Percentiles rank a stretch among this genome's conserved stretches.
Evolutionary conservation across 352 stramenopile genomes (phyloP).

Genomic region (Thraustochytrium sp.): DNA sequence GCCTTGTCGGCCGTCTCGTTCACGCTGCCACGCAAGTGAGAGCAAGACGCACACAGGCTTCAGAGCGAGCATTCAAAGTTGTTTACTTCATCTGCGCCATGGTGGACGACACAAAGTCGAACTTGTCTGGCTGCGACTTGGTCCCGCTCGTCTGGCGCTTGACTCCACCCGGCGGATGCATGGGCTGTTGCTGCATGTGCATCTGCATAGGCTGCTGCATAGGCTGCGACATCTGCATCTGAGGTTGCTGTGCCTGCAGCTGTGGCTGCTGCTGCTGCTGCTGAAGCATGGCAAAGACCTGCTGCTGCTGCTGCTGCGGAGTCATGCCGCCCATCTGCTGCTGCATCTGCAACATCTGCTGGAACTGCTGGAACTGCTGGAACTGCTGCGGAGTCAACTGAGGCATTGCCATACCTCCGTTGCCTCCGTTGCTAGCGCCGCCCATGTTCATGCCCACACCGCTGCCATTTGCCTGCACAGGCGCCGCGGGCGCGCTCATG

Average conservation of each 20-base stretch:
- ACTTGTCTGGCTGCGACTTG: constrained; percentile 35
- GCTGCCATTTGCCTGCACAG: not conserved
- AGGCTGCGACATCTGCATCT: not conserved
- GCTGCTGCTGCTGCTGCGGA: constrained; percentile 6
- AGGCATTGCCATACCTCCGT: not conserved
- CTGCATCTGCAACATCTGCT: not conserved
- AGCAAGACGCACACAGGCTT: too few species aligned
- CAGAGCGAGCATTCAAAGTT: not conserved
- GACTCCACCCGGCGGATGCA: not conserved
- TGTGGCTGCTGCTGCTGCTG: not conserved
- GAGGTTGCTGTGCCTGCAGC: not conserved
- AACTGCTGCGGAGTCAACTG: not conserved
- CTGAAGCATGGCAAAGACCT: not conserved
- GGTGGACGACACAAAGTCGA: constrained; percentile 38
- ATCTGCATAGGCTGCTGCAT: not conserved
- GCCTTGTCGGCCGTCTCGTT: too few species aligned
- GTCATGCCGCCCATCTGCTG: not conserved
- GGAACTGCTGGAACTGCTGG: not conserved
- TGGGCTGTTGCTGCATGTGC: not conserved
- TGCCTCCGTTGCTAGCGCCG: not conserved
- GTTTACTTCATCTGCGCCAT: constrained; percentile 39
- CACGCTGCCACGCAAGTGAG: too few species aligned
- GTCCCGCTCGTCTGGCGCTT: too few species aligned
- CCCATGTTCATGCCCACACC: too few species aligned
- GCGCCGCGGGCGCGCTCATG: not conserved